Base-by-base conservation (phyloP, 441 rosid genomes). In the Bocquillonia castaneifolia region DNA sequence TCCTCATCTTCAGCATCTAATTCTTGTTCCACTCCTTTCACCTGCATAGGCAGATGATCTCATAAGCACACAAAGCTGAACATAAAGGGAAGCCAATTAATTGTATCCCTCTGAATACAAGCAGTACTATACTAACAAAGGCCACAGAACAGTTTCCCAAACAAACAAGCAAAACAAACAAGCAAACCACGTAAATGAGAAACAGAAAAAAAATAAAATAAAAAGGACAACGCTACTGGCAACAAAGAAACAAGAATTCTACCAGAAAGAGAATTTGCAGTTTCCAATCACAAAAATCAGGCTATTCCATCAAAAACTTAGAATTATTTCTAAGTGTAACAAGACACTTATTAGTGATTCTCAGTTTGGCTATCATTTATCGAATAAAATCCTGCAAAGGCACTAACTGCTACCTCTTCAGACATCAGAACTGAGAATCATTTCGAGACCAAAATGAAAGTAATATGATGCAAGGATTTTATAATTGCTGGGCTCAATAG, bases 1-100 rank as follows among this genome's bases (percentile, higher is more conserved):
- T 82, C 92, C 74, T 79, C 86, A 5, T 83, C 91, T 61, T 82
- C 97, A n/a, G 74, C 83, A 62, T 93, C 97, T 1, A 89, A 73
- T 77, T 91, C 96, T 83, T 89, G 92, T 75, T 89, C 93, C 45
- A 91, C 97, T 14, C 83, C 86, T 75, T 89, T 91, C 36, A 93
- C 97, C 96, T 93, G 89, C 59, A 66, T 28, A 59, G 22, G 58
- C 63, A 65, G 23, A 63, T 67, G 54, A 63, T 60, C 45, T 68
- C 60, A 15, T 55, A 55, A 69, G 61, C 28, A 63, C 44, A 52
- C 39, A n/a, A 45, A 42, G 58, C 53, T 44, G 50, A 50, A 55
- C 39, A 45, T 22, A 40, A 10, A 28, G 39, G 14, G 25, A 44
- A 17, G 22, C 20, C 10, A 55, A 14, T 6, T 17, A 42, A 2